These are phyloP conservation scores for Ilex asprella DNA, from an alignment of 257 asterid genomes.

Conservation along the genomic window DNA sequence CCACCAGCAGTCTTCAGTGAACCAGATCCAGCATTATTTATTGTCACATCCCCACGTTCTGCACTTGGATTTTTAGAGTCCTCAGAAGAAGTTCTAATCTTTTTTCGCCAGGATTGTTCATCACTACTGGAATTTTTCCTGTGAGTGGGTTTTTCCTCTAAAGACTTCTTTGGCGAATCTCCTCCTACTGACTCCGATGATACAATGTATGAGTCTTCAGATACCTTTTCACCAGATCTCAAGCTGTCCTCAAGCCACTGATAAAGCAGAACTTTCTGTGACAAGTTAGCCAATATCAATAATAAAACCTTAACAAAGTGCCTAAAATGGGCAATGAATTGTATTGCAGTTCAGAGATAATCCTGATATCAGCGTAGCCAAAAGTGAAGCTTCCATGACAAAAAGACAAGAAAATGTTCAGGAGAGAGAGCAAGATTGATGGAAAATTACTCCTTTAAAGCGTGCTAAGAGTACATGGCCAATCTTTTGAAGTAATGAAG, in stretches of 20 bases:
- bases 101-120: slow-evolving; percentile 34
- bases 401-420: not conserved
- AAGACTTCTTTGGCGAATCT: slow-evolving; percentile 11
- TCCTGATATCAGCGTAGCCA: too few species aligned
- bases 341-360: too few species aligned
- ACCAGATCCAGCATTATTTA: slow-evolving; percentile 14
- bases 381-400: not conserved
- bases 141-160: slow-evolving; percentile 18
- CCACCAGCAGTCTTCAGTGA: slow-evolving; percentile 31
- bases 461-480: slow-evolving; percentile 40
- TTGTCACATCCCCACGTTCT: slow-evolving; percentile 15
- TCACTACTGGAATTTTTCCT: slow-evolving; percentile 21
- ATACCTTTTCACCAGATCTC: slow-evolving; percentile 54
- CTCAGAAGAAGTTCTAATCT: slow-evolving; percentile 36
- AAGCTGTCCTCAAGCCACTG: slow-evolving; percentile 92
- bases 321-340: too few species aligned
- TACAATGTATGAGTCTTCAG: slow-evolving; percentile 56
- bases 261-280: slow-evolving; percentile 59
- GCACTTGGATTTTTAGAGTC: slow-evolving; percentile 26
- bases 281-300: slow-evolving; percentile 1
- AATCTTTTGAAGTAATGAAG: slow-evolving; percentile 35
- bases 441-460: slow-evolving; percentile 50
- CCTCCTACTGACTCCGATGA: slow-evolving; percentile 24
- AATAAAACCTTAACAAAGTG: too few species aligned
- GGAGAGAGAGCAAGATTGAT: not conserved